phyloP scores from a whole-genome alignment of 1,139 yeast species.

The Meyerozyma smithsonii region DNA sequence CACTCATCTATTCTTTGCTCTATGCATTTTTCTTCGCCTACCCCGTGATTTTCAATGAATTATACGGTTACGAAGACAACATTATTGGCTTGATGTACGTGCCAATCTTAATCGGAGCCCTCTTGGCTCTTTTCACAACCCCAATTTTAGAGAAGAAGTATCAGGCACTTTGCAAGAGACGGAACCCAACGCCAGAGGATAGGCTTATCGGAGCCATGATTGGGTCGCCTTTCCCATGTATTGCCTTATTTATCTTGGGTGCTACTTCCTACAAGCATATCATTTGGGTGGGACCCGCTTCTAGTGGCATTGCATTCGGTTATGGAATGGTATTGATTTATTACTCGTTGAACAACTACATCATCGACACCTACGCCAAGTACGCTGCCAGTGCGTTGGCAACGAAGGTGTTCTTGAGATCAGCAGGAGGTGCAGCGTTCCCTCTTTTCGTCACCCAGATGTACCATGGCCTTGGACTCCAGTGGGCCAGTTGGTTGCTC shows the following conservation, averaged over 20 bases:
- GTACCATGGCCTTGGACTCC: constrained; percentile 68
- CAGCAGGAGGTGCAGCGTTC: constrained; percentile 87
- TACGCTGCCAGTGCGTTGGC: constrained; percentile 91
- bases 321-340: constrained; percentile 89
- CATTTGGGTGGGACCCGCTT: constrained; percentile 94
- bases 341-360: constrained; percentile 82
- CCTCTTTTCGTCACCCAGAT: constrained; percentile 84
- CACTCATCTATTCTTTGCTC: constrained; percentile 77
- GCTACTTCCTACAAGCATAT: constrained; percentile 78
- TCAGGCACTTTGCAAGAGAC: constrained; percentile 42
- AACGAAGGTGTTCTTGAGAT: constrained; percentile 82
- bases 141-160: constrained; percentile 66
- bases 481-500: constrained; percentile 80
- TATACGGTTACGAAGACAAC: constrained; percentile 66
- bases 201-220: constrained; percentile 83
- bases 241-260: constrained; percentile 81
- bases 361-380: constrained; percentile 80
- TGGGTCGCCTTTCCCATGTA: constrained; percentile 87
- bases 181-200: constrained; percentile 82
- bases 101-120: constrained; percentile 85
- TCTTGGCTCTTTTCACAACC: constrained; percentile 65
- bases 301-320: constrained; percentile 85
- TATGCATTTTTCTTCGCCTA: constrained; percentile 92
- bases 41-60: constrained; percentile 66
- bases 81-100: constrained; percentile 77